phyloP scores from a whole-genome alignment of 805 yeast species.

The Henningerozyma blattae region DNA sequence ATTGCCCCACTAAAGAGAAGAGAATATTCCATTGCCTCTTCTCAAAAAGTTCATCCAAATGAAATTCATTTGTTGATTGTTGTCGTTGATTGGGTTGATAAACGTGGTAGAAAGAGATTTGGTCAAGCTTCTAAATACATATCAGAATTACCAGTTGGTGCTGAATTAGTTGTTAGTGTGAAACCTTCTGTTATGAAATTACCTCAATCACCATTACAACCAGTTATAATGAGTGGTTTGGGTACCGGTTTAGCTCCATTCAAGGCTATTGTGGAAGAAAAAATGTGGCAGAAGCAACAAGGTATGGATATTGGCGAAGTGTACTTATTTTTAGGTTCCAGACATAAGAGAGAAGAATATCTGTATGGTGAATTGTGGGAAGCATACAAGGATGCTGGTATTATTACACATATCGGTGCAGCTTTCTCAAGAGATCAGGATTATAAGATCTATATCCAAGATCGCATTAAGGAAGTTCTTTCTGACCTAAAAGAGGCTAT shows the following conservation, averaged over 20 bases:
- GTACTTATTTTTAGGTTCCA: conserved; percentile 80
- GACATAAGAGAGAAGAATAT: conserved; percentile 92
- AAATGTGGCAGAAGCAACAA: conserved; percentile 82
- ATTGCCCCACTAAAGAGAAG: conserved; percentile 88
- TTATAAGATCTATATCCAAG: conserved; percentile 89
- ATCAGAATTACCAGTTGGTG: conserved; percentile 66
- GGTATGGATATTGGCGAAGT: conserved; percentile 85
- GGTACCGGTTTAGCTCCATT: conserved; percentile 98
- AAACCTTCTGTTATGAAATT: conserved; percentile 96
- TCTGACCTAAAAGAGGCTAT: conserved; percentile 68
- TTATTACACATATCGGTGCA: conserved; percentile 90
- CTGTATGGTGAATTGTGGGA: conserved; percentile 96
- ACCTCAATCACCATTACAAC: conserved; percentile 78
- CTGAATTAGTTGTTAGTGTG: conserved; percentile 84
- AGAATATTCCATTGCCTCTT: conserved; percentile 95
- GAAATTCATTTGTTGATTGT: conserved; percentile 86
- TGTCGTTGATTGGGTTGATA: conserved; percentile 91
- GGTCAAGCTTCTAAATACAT: conserved; percentile 93
- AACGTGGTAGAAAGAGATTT: conserved; percentile 70
- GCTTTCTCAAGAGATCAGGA: conserved; percentile 98
- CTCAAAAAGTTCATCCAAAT: conserved; percentile 84
- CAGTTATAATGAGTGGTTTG: conserved; percentile 91
- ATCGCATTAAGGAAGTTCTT: conserved; percentile 71
- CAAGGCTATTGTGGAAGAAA: conserved; percentile 94
- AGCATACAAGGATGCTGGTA: conserved; percentile 84